A percentile compares a stretch with the other conserved stretches of the same genome.
Conservation (phyloP, 2,329 filamentous ascomycete species). For the Periconia macrospinosa region DNA sequence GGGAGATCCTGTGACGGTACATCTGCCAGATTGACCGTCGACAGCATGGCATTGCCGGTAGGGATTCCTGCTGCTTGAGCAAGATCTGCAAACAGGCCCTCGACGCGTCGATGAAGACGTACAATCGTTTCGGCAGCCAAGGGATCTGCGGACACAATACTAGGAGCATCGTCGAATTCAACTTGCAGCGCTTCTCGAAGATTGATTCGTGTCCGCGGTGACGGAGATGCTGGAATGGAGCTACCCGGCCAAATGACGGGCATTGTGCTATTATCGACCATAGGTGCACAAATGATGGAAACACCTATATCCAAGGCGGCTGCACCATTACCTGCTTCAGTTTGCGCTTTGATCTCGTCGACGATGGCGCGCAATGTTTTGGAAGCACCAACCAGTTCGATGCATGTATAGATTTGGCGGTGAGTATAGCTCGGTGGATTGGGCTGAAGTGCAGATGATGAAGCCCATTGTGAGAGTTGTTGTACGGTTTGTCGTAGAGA, state of each 20-base stretch:
- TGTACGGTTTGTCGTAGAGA: conserved; percentile 65
- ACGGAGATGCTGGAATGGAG: conserved; percentile 23
- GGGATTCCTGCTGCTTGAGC: conserved; percentile 25
- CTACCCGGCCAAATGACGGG: conserved; percentile 37
- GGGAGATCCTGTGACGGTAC: conserved; percentile 30
- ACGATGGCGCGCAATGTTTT: conserved; percentile 64
- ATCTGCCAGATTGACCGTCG: conserved; percentile 29
- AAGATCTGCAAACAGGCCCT: conserved; percentile 59
- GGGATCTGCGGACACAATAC: conserved; percentile 59
- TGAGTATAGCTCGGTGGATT: conserved; percentile 70
- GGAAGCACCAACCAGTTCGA: conserved; percentile 64
- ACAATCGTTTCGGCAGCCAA: conserved; percentile 63
- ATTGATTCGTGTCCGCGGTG: conserved; percentile 49
- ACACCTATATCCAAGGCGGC: conserved; percentile 70
- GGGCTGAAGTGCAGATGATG: conserved; percentile 52
- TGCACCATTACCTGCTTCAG: conserved; percentile 60
- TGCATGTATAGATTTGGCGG: conserved; percentile 65
- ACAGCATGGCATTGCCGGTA: conserved; percentile 27
- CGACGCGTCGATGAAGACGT: conserved; percentile 65
- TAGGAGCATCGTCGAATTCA: conserved; percentile 61
- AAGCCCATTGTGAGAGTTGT: conserved; percentile 67
- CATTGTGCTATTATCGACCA: conserved; percentile 41
- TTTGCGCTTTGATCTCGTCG: conserved; percentile 67
- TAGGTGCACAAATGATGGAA: conserved; percentile 69
- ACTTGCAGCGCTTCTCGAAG: conserved; percentile 63